Conservation (phyloP, 371 early-diverging fungal species). For the Chytridiales sp. region DNA sequence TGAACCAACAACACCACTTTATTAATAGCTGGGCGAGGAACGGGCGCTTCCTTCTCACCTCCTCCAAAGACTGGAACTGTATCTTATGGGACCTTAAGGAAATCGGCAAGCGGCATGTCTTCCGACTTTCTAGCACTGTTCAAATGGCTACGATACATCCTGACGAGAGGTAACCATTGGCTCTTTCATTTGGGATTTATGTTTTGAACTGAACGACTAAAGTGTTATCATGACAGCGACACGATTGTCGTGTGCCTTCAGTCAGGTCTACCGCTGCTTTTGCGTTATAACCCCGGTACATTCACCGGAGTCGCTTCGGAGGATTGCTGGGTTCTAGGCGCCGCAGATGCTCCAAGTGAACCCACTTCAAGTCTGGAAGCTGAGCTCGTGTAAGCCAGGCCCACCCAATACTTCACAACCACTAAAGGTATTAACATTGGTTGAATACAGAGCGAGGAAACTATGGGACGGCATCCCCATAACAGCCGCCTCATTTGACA, state of each 20-base stretch:
- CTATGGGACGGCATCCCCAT: slow-evolving; percentile 17
- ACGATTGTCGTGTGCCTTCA: slow-evolving; percentile 43
- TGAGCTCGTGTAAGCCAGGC: too few relatives aligned
- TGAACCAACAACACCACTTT: background rate
- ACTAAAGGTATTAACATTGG: too few relatives aligned
- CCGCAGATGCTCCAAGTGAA: too few relatives aligned
- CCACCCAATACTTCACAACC: too few relatives aligned
- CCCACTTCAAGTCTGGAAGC: too few relatives aligned
- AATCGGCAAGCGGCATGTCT: slow-evolving; percentile 51
- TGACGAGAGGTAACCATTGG: slow-evolving; percentile 52
- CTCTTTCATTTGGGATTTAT: too few relatives aligned
- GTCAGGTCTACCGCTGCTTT: slow-evolving; percentile 33
- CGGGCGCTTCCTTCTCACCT: slow-evolving; percentile 35
- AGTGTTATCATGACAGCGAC: slow-evolving; percentile 28
- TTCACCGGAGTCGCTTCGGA: too few relatives aligned
- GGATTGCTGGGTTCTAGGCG: too few relatives aligned
- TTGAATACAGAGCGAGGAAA: too few relatives aligned
- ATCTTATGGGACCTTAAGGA: slow-evolving; percentile 83
- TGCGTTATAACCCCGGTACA: too few relatives aligned
- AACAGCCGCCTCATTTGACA: slow-evolving; percentile 34
- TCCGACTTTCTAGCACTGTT: slow-evolving; percentile 67
- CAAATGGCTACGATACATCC: slow-evolving; percentile 73
- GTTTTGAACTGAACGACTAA: too few relatives aligned
- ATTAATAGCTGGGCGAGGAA: slow-evolving; percentile 33
- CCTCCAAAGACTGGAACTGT: slow-evolving; percentile 68